These are phyloP conservation scores for Caryopteris hybrid DNA, from an alignment of 305 asterid species.

Conservation along the genomic window DNA sequence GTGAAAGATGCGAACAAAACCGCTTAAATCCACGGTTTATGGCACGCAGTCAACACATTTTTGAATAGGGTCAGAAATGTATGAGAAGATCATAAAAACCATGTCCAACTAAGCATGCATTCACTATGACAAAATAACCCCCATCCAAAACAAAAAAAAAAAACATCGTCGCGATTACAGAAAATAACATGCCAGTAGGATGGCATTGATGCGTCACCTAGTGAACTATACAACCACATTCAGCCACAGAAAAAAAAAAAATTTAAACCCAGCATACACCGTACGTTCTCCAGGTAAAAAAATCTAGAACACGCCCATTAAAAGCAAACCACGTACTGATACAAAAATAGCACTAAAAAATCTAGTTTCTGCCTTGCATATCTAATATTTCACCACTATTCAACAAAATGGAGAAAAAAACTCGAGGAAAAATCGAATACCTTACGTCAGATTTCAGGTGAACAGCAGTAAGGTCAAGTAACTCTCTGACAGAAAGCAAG, in stretches of 20 bases:
- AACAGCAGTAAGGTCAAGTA: not conserved
- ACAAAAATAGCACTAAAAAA: not conserved
- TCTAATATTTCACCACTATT: not conserved
- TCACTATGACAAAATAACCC: too few species aligned
- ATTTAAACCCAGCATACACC: too few species aligned
- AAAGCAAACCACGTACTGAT: not conserved
- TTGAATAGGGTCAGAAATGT: too few species aligned
- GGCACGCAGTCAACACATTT: too few species aligned
- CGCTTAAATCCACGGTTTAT: too few species aligned
- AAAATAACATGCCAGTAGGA: too few species aligned
- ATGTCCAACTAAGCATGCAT: too few species aligned
- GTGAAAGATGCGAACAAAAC: too few species aligned
- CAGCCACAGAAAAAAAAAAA: not conserved
- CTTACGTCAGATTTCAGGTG: not conserved
- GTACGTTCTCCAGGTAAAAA: too few species aligned
- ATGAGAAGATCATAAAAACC: too few species aligned
- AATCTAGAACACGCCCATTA: not conserved
- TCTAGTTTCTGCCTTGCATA: not conserved
- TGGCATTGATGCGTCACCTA: too few species aligned
- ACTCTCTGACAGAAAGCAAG: not conserved
- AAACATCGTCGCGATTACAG: not conserved
- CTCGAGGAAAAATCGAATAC: not conserved
- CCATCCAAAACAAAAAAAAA: too few species aligned
- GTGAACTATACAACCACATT: not conserved
- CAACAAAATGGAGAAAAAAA: not conserved